Base-by-base conservation (phyloP, 192 early-diverging fungal species). In the Paraglomus brasilianum region DNA sequence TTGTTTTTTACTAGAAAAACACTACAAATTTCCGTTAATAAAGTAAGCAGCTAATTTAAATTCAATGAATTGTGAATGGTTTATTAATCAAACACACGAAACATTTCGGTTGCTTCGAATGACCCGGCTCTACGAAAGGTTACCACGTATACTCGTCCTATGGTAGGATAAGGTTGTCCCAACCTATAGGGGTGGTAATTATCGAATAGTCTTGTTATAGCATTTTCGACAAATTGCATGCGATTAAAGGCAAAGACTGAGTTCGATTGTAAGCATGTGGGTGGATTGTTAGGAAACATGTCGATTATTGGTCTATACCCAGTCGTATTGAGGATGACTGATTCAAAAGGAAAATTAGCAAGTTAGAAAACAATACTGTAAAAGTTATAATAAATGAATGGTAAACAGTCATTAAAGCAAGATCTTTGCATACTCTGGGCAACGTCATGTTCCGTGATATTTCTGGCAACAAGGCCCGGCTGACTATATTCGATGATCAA, bases 401-500 rank as follows among this genome's bases (percentile, higher is more conserved):
- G n/a, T n/a, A n/a, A n/a, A n/a, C n/a, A n/a, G n/a, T n/a, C n/a
- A n/a, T n/a, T n/a, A n/a, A n/a, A n/a, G n/a, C n/a, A n/a, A n/a
- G n/a, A n/a, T n/a, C n/a, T 63, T 63, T 44, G 43, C 47, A 62
- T 63, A 63, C 60, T 5, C 13, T 24, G 17, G 21, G 19, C 44
- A 46, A 63, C 24, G 36, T 46, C 1, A 63, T 2, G n/a, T 24
- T 43, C 42, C 36, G 60, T 47, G 11, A 63, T 30, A 63, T 63
- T 63, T 63, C 44, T 4, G 60, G 21, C 22, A 2, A 44, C 2
- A 9, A 65, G 45, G 40, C 47, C 62, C 14, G 62, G 46, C 50
- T 65, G 62, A 38, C 47, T 47, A 9, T 65, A 65, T 36, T 65
- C 62, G 38, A 50, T 65, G 14, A 65, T 65, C 38, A 65, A 65